Percentiles rank a stretch among this genome's conserved stretches.
These are phyloP conservation scores for Lasiodiplodia gonubiensis DNA, from an alignment of 2,329 filamentous ascomycete species.

Conservation along the genomic window DNA sequence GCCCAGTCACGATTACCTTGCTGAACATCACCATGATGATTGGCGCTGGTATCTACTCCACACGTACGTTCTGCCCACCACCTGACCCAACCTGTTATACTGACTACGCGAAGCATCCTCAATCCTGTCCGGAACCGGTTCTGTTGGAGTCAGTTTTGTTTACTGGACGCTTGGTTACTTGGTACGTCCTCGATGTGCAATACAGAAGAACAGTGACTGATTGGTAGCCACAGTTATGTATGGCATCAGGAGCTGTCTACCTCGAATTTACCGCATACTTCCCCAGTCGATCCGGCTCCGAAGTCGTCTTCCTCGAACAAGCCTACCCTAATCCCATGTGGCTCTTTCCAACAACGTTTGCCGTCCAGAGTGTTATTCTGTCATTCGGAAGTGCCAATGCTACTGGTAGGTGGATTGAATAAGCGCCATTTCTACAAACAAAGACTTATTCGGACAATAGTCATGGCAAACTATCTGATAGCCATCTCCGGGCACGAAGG, in stretches of 20 bases:
- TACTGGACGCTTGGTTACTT: conserved; percentile 70
- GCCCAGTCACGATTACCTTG: conserved; percentile 62
- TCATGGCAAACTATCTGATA: conserved; percentile 68
- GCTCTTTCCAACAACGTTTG: conserved; percentile 63
- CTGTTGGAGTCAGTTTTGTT: conserved; percentile 65
- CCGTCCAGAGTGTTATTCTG: conserved; percentile 66
- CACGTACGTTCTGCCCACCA: conserved; percentile 56
- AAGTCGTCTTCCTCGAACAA: conserved; percentile 73
- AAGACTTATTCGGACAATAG: conserved; percentile 38
- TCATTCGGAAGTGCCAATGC: conserved; percentile 71
- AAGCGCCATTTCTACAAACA: too few species aligned
- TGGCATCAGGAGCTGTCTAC: conserved; percentile 62
- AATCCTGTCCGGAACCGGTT: conserved; percentile 64
- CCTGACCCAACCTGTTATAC: background rate
- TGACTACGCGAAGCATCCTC: conserved; percentile 53
- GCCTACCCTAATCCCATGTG: conserved; percentile 68
- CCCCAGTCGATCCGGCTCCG: conserved; percentile 68
- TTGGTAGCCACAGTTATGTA: background rate
- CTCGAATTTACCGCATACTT: conserved; percentile 70
- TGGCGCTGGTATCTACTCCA: conserved; percentile 68
- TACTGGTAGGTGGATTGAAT: conserved; percentile 49
- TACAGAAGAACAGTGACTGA: conserved; percentile 1
- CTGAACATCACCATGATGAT: conserved; percentile 68
- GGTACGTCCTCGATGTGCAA: conserved; percentile 41
- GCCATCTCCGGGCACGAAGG: conserved; percentile 58